Percentiles rank a stretch among this genome's conserved stretches.
phyloP scores from a whole-genome alignment of 2,329 filamentous ascomycete species.

The Microascus cirrosus region DNA sequence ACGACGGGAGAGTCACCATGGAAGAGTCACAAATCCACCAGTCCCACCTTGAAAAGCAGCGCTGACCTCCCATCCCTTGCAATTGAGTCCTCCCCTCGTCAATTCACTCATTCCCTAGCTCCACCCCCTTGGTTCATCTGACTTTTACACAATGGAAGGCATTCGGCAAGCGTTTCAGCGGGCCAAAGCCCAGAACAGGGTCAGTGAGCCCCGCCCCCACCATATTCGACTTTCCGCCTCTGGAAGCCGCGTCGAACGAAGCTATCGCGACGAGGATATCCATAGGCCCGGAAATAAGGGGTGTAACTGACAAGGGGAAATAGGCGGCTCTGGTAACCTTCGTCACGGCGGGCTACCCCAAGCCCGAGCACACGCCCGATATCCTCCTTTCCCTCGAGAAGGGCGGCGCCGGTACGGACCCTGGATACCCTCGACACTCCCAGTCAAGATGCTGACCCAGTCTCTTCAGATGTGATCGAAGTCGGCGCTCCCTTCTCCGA shows the following conservation, averaged over 20 bases:
- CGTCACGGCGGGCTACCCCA: slow-evolving; percentile 89
- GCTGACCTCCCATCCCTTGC: background rate
- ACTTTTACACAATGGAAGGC: slow-evolving; percentile 32
- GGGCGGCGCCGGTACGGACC: slow-evolving; percentile 67
- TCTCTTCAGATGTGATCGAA: slow-evolving; percentile 70
- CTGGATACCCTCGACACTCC: background rate
- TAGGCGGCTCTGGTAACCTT: slow-evolving; percentile 86
- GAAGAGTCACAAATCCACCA: background rate
- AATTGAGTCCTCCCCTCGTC: background rate
- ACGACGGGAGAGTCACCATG: background rate
- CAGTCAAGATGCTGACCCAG: background rate
- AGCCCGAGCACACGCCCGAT: slow-evolving; percentile 67
- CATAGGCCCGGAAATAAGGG: background rate
- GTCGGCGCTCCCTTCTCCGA: slow-evolving; percentile 95
- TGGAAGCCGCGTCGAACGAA: slow-evolving; percentile 6
- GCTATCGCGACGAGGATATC: background rate
- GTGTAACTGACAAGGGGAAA: slow-evolving; percentile 5
- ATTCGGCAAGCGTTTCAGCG: slow-evolving; percentile 48
- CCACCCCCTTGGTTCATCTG: background rate
- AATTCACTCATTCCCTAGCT: background rate
- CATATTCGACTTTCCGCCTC: slow-evolving; percentile 13
- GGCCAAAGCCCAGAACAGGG: slow-evolving; percentile 48
- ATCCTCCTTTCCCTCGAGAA: slow-evolving; percentile 84
- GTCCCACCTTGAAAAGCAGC: background rate
- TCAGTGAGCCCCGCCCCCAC: slow-evolving; percentile 20